These are phyloP conservation scores for Schwanniomyces vanrijiae DNA, from an alignment of 805 yeast genomes.

Conservation along the genomic window DNA sequence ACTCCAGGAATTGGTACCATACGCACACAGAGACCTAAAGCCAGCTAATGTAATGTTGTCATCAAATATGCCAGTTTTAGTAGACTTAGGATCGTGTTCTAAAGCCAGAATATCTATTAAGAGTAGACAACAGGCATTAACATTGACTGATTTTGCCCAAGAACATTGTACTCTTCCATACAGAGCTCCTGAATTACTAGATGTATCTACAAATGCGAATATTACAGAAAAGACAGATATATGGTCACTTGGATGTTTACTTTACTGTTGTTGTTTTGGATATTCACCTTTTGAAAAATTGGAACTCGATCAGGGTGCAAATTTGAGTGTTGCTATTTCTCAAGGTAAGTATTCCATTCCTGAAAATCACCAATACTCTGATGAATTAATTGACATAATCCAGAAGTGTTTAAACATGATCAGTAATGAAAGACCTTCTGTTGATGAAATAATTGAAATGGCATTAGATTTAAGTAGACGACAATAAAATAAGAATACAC, in stretches of 20 bases:
- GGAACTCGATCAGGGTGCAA: slow-evolving; percentile 80
- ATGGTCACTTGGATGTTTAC: slow-evolving; percentile 88
- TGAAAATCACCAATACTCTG: slow-evolving; percentile 49
- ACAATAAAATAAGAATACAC: not conserved
- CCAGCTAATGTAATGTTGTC: slow-evolving; percentile 88
- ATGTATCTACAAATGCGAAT: slow-evolving; percentile 63
- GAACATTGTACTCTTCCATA: slow-evolving; percentile 86
- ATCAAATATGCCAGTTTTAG: slow-evolving; percentile 71
- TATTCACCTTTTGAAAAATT: slow-evolving; percentile 86
- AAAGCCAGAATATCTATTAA: slow-evolving; percentile 56
- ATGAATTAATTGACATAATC: slow-evolving; percentile 56
- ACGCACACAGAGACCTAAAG: slow-evolving; percentile 84
- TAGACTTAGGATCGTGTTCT: slow-evolving; percentile 81
- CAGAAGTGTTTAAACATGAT: slow-evolving; percentile 61
- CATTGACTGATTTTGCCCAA: slow-evolving; percentile 76
- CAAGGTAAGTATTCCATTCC: slow-evolving; percentile 68
- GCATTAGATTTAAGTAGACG: slow-evolving; percentile 36
- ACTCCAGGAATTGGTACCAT: slow-evolving; percentile 58
- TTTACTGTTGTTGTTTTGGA: slow-evolving; percentile 76
- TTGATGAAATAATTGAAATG: slow-evolving; percentile 55
- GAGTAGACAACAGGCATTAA: slow-evolving; percentile 68
- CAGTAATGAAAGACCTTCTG: slow-evolving; percentile 59
- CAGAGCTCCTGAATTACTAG: slow-evolving; percentile 87
- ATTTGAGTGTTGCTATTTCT: slow-evolving; percentile 70
- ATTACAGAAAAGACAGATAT: slow-evolving; percentile 79